These are phyloP conservation scores for Vitis riparia DNA, from an alignment of 164 flowering plant species.

Conservation along the genomic window DNA sequence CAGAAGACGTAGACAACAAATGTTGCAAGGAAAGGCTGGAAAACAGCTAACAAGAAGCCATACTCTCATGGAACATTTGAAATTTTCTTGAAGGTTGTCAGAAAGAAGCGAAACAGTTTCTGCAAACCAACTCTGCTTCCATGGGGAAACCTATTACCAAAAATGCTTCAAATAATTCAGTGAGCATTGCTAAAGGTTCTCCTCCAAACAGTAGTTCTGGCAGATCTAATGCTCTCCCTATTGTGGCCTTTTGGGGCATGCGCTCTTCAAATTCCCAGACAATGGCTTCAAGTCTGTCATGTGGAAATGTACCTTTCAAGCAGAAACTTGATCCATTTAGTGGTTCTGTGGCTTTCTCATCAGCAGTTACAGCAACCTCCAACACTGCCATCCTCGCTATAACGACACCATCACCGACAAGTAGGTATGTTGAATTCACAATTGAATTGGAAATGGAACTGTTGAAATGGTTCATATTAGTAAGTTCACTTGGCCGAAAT, in stretches of 20 bases:
- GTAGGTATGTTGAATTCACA: too few relatives aligned
- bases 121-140: constrained; percentile 52
- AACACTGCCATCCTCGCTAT: not conserved
- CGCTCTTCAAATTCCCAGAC: constrained; percentile 48
- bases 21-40: constrained; percentile 26
- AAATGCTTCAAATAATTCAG: constrained; percentile 45
- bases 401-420: too few relatives aligned
- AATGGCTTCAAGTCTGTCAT: constrained; percentile 29
- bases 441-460: too few relatives aligned
- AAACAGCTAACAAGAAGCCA: constrained; percentile 15
- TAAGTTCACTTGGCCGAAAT: too few relatives aligned
- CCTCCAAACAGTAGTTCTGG: constrained; percentile 74
- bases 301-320: constrained; percentile 43
- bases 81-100: constrained; percentile 24
- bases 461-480: too few relatives aligned
- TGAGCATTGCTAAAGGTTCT: constrained; percentile 42
- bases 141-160: constrained; percentile 64
- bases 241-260: constrained; percentile 88
- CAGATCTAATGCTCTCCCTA: constrained; percentile 74
- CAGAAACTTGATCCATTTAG: constrained; percentile 40
- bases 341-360: constrained; percentile 31
- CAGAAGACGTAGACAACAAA: constrained; percentile 25
- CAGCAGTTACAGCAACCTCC: constrained; percentile 30
- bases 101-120: constrained; percentile 56
- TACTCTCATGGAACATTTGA: constrained; percentile 9